Base-by-base conservation (phyloP, 129 eudicot species). In the Chrysanthemum seticuspe region DNA sequence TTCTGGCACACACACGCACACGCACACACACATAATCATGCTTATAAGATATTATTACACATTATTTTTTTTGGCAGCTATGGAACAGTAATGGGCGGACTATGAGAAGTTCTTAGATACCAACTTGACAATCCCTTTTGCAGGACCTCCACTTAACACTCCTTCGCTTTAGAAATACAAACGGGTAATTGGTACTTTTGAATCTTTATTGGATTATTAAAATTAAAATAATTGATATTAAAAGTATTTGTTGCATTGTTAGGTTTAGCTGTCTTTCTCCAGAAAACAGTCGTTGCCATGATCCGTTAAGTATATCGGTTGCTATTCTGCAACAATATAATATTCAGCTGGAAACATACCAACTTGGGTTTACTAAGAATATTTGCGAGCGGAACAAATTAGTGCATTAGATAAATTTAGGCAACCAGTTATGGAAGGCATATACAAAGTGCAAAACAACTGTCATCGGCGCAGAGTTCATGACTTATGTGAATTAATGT, bases 301-400 rank as follows among this genome's bases (percentile, higher is more conserved):
- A 94, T 86, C 91, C 97, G 23, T 76, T 94, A 69, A 90, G 91
- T 66, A 67, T 72, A 55, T 94, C 97, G 40, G 82, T 88, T 72
- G 83, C 94, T 66, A 79, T 90, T 83, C 83, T 94, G 34, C 93
- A 86, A 72, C 88, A 90, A 60, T 94, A 85, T 72, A 80, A 72
- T 67, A 82, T 94, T 79, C 87, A 79, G 13, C 94, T 96, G 21
- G 94, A 95, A 73, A 83, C 79, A 82, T 94, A 95, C 82, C 97
- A 95, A 90, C 88, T 94, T 83, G 97, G 99, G 53, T 95, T 75
- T 76, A 95, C 91, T 15, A 95, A 90, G 74, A 74, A 73, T 95
- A 83, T 85, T 88, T 95, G 75, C 86, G 97, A 47, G 79, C 81
- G 3, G 96, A 96, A 63, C 84, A 86, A 79, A 91, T 94, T 81